Percentiles rank a stretch among this genome's conserved stretches.
Conservation (phyloP, 2,329 filamentous ascomycete species). For the Reticulascus tulasneorum region DNA sequence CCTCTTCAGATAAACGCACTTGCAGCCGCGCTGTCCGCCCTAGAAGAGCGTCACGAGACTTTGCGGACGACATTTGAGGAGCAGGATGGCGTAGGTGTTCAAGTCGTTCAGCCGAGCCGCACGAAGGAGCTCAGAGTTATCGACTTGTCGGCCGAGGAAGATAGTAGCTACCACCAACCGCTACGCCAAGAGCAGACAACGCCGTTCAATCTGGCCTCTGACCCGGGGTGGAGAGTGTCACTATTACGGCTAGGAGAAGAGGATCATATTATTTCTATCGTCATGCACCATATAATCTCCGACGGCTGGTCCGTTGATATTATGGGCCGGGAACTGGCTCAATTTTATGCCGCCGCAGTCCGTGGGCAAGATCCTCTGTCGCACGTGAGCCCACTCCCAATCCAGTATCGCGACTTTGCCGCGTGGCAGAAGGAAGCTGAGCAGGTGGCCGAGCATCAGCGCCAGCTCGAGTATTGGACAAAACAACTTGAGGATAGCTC, state of each 20-base stretch:
- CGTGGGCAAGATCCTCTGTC: conserved; percentile 10
- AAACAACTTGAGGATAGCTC: conserved; percentile 12
- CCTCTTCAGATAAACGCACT: background rate
- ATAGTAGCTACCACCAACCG: background rate
- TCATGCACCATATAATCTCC: conserved; percentile 24
- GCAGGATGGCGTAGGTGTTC: background rate
- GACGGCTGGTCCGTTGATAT: conserved; percentile 25
- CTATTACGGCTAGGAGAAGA: conserved; percentile 10
- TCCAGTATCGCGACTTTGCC: conserved; percentile 22
- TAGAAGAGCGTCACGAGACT: conserved; percentile 1
- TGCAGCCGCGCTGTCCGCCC: background rate
- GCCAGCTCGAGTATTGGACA: conserved; percentile 20
- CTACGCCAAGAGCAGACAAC: conserved; percentile 14
- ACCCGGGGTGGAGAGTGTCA: conserved; percentile 17
- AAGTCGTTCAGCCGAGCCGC: conserved; percentile 2
- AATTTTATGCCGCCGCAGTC: conserved; percentile 16
- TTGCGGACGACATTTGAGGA: conserved; percentile 1
- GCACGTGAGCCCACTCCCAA: conserved; percentile 12
- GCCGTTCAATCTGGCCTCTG: conserved; percentile 18
- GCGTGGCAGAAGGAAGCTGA: conserved; percentile 16
- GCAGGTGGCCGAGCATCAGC: conserved; percentile 12
- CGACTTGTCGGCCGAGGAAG: background rate
- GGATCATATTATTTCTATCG: conserved; percentile 19
- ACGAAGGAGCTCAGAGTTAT: conserved; percentile 2
- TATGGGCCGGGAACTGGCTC: conserved; percentile 15